Conservation (phyloP, 169 alveolate genomes). For the Condylostoma magnum region DNA sequence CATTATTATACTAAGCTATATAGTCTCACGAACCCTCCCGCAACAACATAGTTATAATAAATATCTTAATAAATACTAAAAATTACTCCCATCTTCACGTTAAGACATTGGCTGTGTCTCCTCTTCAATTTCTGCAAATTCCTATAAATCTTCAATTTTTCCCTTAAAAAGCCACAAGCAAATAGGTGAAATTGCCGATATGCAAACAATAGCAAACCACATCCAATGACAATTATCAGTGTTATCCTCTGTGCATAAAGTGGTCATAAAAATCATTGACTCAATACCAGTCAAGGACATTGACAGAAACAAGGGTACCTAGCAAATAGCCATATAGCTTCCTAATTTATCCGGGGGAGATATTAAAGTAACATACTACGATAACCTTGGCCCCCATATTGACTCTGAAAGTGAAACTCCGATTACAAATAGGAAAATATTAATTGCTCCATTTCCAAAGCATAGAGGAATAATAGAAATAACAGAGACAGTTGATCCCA, state of each 20-base stretch:
- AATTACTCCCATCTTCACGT: too few species aligned
- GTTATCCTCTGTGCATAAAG: slow-evolving; percentile 34
- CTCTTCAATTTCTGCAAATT: too few species aligned
- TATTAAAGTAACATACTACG: slow-evolving; percentile 35
- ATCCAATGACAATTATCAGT: background rate
- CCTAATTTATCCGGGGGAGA: slow-evolving; percentile 48
- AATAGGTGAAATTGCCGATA: too few species aligned
- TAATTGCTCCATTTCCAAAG: slow-evolving; percentile 26
- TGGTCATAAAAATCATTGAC: slow-evolving; percentile 28
- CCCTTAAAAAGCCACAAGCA: too few species aligned
- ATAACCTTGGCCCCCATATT: slow-evolving; percentile 47
- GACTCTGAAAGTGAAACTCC: slow-evolving; percentile 47
- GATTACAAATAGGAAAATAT: slow-evolving; percentile 30
- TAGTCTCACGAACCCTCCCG: too few species aligned
- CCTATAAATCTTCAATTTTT: too few species aligned
- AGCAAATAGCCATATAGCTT: slow-evolving; percentile 41
- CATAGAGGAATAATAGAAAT: slow-evolving; percentile 34
- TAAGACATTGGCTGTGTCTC: too few species aligned
- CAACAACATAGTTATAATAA: too few species aligned
- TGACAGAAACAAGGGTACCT: slow-evolving; percentile 16
- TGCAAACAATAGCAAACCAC: too few species aligned
- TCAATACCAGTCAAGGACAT: slow-evolving; percentile 27
- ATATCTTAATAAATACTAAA: too few species aligned
- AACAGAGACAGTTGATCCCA: slow-evolving; percentile 39
- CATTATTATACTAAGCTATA: too few species aligned